Conservation (phyloP, 2,329 filamentous ascomycete species). For the Elsinoe necatrix region DNA sequence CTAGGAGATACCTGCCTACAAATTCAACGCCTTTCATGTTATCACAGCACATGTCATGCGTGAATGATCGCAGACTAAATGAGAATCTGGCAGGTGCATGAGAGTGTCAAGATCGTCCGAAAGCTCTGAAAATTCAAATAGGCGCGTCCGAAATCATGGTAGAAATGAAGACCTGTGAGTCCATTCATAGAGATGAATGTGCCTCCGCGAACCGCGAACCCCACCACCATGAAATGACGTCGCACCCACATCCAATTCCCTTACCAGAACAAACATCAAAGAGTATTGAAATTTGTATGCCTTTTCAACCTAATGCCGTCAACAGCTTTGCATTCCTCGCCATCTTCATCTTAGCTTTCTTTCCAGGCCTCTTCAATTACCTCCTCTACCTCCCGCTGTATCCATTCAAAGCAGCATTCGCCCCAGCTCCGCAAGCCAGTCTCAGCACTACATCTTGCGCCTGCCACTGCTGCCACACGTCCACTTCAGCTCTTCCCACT, state of each 20-base stretch:
- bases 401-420: constrained; percentile 20
- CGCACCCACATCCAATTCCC: constrained; percentile 17
- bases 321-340: constrained; percentile 40
- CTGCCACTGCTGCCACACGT: constrained; percentile 28
- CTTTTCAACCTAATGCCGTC: constrained; percentile 24
- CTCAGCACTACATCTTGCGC: constrained; percentile 27
- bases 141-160: too few species aligned
- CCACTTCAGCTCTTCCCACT: constrained; percentile 19
- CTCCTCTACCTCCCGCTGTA: constrained; percentile 31
- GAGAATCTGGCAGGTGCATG: too few species aligned
- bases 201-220: background rate
- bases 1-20: background rate
- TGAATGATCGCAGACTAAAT: too few species aligned
- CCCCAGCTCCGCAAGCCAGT: constrained; percentile 25
- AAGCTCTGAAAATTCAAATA: too few species aligned
- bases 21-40: background rate
- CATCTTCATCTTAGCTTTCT: constrained; percentile 44
- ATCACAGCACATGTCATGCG: too few species aligned
- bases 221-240: constrained; percentile 14
- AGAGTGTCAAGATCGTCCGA: too few species aligned
- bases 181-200: background rate
- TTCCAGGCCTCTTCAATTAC: constrained; percentile 39
- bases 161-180: too few species aligned
- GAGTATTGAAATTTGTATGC: constrained; percentile 18
- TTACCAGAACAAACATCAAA: constrained; percentile 9